These are phyloP conservation scores for Agrocybe pediades DNA, from an alignment of 768 basidiomycete species.

Conservation along the genomic window DNA sequence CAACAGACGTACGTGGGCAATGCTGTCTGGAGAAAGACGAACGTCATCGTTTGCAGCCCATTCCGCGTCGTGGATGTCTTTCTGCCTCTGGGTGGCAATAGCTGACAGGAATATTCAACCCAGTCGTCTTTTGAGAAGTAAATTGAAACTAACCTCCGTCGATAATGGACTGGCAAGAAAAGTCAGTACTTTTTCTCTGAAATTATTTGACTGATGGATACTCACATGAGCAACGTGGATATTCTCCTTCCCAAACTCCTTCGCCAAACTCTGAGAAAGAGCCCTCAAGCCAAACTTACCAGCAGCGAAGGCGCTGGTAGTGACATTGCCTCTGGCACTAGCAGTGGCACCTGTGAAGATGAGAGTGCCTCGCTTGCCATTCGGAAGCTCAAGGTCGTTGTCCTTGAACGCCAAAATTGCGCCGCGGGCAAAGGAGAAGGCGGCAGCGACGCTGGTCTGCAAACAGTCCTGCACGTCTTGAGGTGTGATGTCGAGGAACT, in stretches of 20 bases:
- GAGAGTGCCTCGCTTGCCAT: conserved; percentile 62
- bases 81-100: conserved; percentile 31
- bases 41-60: conserved; percentile 48
- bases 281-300: conserved; percentile 65
- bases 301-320: conserved; percentile 63
- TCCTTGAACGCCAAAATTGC: conserved; percentile 61
- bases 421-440: conserved; percentile 65
- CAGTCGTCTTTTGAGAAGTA: not conserved
- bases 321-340: conserved; percentile 58
- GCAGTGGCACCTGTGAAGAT: conserved; percentile 80
- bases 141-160: conserved; percentile 53
- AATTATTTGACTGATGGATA: conserved; percentile 29
- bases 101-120: conserved; percentile 19
- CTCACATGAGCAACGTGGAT: conserved; percentile 78
- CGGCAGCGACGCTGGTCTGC: conserved; percentile 55
- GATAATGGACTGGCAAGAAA: conserved; percentile 54
- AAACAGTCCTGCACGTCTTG: conserved; percentile 54
- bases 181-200: not conserved
- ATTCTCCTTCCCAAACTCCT: conserved; percentile 74
- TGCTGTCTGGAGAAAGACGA: conserved; percentile 48
- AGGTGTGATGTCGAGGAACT: conserved; percentile 64
- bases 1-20: conserved; percentile 4
- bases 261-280: conserved; percentile 69
- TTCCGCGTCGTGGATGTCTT: conserved; percentile 28
- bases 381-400: conserved; percentile 47